These are phyloP conservation scores for Marchantia polymorpha DNA, from an alignment of 225 moss, liverwort and hornwort genomes.

Conservation along the genomic window DNA sequence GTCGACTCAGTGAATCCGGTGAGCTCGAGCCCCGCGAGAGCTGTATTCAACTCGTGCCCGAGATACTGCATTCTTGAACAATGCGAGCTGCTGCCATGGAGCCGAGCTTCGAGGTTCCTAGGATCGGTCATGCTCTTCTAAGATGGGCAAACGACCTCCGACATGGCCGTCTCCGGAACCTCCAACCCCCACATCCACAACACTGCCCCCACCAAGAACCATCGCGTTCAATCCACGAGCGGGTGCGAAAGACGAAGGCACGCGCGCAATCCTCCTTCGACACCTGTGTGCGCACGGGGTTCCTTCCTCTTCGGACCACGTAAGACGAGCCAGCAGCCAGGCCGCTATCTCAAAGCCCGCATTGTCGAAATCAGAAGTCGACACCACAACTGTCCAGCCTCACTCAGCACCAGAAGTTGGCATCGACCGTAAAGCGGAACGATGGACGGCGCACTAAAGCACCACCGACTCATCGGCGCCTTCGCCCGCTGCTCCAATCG, in stretches of 20 bases:
- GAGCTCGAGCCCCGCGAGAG: neutral
- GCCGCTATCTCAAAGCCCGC: neutral
- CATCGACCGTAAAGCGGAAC: too few species aligned
- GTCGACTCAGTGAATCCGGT: too few species aligned
- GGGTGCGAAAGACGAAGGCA: neutral
- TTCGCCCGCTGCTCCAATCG: neutral
- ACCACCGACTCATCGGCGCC: neutral
- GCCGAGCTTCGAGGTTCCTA: neutral
- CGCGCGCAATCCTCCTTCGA: neutral
- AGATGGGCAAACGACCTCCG: neutral
- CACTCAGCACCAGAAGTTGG: neutral
- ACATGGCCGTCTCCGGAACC: neutral
- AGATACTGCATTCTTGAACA: neutral
- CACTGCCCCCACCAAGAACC: neutral
- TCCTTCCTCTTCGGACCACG: neutral
- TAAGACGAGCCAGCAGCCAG: too few species aligned
- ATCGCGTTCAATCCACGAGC: neutral
- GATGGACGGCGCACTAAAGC: neutral
- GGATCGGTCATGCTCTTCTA: neutral
- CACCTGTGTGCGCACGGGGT: neutral
- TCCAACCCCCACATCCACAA: neutral
- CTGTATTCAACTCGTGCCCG: neutral
- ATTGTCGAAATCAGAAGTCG: neutral
- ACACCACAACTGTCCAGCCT: neutral
- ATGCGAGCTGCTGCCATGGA: neutral